These are phyloP conservation scores for Grammothele lineata DNA, from an alignment of 768 basidiomycete species.

Conservation along the genomic window DNA sequence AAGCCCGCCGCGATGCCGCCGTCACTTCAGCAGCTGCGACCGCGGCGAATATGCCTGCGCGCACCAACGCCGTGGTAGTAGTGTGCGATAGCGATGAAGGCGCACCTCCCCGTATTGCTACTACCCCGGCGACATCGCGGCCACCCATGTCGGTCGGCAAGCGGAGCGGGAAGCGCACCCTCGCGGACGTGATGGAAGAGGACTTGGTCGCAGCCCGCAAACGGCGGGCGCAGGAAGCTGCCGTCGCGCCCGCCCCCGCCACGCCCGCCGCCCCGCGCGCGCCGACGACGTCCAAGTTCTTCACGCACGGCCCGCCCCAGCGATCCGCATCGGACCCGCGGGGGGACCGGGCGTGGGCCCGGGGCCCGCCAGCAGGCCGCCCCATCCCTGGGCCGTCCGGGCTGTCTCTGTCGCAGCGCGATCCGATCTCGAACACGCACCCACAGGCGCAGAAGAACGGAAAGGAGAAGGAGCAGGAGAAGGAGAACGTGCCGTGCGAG, in stretches of 20 bases:
- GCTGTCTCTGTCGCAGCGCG: not conserved
- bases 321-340: conserved; percentile 16
- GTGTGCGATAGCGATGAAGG: too few relatives aligned
- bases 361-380: not conserved
- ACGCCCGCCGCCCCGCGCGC: conserved; percentile 6
- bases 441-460: conserved; percentile 4
- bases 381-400: not conserved
- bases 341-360: conserved; percentile 4
- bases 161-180: conserved; percentile 71
- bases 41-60: too few relatives aligned
- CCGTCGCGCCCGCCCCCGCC: conserved; percentile 2
- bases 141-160: conserved; percentile 38
- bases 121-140: not conserved
- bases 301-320: conserved; percentile 13
- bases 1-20: too few relatives aligned
- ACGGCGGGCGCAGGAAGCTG: conserved; percentile 30
- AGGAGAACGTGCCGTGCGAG: conserved; percentile 44
- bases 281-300: conserved; percentile 17
- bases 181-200: conserved; percentile 66
- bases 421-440: not conserved
- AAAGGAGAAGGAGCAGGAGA: conserved; percentile 28
- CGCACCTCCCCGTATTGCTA: too few relatives aligned
- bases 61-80: too few relatives aligned
- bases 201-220: conserved; percentile 54
- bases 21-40: too few relatives aligned